Conservation (phyloP, 2,329 filamentous ascomycete species). For the Berkeleyomyces basicola region DNA sequence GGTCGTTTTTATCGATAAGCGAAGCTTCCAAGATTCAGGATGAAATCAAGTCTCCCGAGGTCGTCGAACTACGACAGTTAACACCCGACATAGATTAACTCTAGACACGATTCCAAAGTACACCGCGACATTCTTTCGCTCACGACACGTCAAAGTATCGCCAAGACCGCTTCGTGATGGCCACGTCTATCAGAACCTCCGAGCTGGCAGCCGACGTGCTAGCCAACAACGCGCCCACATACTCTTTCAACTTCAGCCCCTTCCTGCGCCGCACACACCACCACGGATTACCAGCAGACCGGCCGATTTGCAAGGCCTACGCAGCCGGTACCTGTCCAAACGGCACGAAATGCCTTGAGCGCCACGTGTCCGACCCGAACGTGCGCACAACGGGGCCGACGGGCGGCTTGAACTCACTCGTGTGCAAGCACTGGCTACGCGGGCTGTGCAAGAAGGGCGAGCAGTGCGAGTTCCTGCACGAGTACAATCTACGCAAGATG, state of each 20-base stretch:
- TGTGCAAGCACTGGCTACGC: conserved; percentile 98
- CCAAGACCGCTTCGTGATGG: conserved; percentile 12
- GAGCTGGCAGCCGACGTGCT: conserved; percentile 32
- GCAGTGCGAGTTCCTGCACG: conserved; percentile 92
- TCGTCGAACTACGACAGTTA: no score
- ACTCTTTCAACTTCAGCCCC: conserved; percentile 69
- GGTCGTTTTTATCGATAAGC: no score
- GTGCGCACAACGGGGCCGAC: conserved; percentile 23
- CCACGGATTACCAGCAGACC: conserved; percentile 63
- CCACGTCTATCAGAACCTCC: conserved; percentile 17
- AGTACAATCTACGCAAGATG: conserved; percentile 97
- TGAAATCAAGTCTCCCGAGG: no score
- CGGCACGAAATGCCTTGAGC: conserved; percentile 70
- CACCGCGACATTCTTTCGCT: no score
- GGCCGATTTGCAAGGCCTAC: conserved; percentile 74
- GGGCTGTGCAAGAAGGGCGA: conserved; percentile 96
- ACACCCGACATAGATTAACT: no score
- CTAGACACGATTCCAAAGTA: no score
- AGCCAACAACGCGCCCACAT: conserved; percentile 36
- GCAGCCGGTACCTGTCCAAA: conserved; percentile 73
- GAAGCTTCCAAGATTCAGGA: no score
- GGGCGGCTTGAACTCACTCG: conserved; percentile 57
- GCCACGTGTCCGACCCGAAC: conserved; percentile 41
- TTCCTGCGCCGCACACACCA: conserved; percentile 73
- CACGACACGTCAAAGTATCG: background rate